Evolutionary conservation across 1,284 basidiomycete genomes (phyloP), one percentile per base, ranked within the genome.

Genomic region (Cystobasidium pallidum): DNA sequence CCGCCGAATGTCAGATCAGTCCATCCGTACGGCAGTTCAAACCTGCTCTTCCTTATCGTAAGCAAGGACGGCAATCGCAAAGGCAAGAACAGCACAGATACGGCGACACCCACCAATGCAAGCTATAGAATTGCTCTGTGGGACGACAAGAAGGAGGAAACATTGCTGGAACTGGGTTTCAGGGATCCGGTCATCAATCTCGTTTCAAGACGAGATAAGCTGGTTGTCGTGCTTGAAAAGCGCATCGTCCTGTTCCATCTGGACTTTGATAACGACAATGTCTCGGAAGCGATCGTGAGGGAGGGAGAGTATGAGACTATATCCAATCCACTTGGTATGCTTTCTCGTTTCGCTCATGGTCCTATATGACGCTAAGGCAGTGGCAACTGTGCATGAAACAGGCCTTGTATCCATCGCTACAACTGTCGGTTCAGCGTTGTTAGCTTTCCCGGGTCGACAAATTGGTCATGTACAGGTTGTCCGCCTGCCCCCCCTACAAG

Each of bases 131-230:
- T 94, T 57, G 85, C 96, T 70, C 81, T 97, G 57, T 96, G 91
- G 88, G 90, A 96, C 81, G 91, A 93, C 81, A 85, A 84, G 1
- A 82, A 86, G 1, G 88, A 87, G 3, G 82, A 84, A 63, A 89
- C 93, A 77, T 88, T 94, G 45, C 91, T 90, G 32, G 91, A 95
- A 81, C 85, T 97, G 66, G 93, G 96, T 82, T 96, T 97, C 79
- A 87, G 90, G 74, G 92, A 95, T 81, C 85, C 86, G 65, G 91
- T 96, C 1, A 84, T 90, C 63, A 92, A 91, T 0, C 81, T 97
- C 45, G 87, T 88, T 0, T 91, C 88, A 75, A 84, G 94, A 74
- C 84, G 89, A 34, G 89, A 90, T 15, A 91, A 89, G 86, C 86
- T 96, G 54, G 88, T 89, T 28, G 89, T 97, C 26, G 90, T 91